Evolutionary conservation across 345 rosid genomes (phyloP), one percentile per base, ranked within the genome.

Genomic region (Rhodamnia rubescens): DNA sequence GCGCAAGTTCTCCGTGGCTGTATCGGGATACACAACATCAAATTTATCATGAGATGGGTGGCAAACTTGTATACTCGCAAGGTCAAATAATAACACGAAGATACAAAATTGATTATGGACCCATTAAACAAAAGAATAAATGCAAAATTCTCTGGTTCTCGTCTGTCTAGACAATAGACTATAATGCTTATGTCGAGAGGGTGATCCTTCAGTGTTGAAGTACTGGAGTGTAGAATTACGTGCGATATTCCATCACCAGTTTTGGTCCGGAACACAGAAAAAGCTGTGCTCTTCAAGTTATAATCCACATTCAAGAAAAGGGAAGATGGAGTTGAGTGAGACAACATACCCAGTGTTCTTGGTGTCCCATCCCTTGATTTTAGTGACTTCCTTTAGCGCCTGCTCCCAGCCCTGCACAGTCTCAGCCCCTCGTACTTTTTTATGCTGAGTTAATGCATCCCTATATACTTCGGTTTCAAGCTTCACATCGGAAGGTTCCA

Each of bases 351-450:
- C 21, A 1, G 0, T 27, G 74, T 7, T 7, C 21, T 29, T 27
- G 74, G 74, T 27, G 21, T 61, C 40, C 74, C 74, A 61, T 27
- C 74, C 74, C 21, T 3, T 27, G 74, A 61, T 61, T 29, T 0
- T 0, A 0, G 75, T 61, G 15, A 61, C 75, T 7, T 61, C 40
- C 42, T 0, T 15, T 1, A 61, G 75, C 6, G 1, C 6, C 42
- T 15, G 0, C 11, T 0, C 6, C 75, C 75, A 64, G 6, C 22
- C 0, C 0, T 16, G 75, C 44, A 64, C 75, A 8, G 1, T 16
- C 75, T 64, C 5, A 2, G 3, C 3, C 22, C 42, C 75, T 3
- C 0, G 6, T 29, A 15, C 0, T 0, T 14, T 0, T 8, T 29
- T 0, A 16, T 64, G 75, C 0, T 0, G 42, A 29, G 21, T 16